phyloP scores from a whole-genome alignment of 2,329 filamentous ascomycete species.

The Colletotrichum trifolii region DNA sequence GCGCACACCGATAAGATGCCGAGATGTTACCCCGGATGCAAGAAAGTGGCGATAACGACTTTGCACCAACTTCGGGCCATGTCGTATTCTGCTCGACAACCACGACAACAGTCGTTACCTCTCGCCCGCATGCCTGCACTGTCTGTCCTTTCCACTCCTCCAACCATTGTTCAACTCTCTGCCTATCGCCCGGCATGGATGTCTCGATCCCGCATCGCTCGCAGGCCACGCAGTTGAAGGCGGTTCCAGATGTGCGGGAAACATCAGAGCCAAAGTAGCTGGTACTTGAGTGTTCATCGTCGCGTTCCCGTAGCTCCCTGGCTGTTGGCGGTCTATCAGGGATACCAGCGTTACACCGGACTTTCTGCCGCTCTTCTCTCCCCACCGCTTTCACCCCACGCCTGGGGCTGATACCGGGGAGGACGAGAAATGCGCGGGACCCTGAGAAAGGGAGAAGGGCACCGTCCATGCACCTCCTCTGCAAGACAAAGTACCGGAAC shows the following conservation, averaged over 20 bases:
- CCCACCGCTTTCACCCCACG: conserved; percentile 36
- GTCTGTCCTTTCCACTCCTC: no score
- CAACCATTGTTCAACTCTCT: no score
- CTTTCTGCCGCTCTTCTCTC: conserved; percentile 31
- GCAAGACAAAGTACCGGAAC: conserved; percentile 25
- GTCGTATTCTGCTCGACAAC: conserved; percentile 1
- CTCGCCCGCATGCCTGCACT: no score
- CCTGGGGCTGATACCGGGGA: conserved; percentile 35
- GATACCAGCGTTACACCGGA: conserved; percentile 11
- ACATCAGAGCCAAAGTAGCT: conserved; percentile 17
- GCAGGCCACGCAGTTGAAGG: neutral
- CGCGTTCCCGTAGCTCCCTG: conserved; percentile 29
- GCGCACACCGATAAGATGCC: conserved; percentile 30
- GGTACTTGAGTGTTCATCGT: conserved; percentile 15
- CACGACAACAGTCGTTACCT: no score
- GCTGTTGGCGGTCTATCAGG: conserved; percentile 26
- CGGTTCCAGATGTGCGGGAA: conserved; percentile 16
- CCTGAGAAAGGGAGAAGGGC: conserved; percentile 28
- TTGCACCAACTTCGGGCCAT: neutral
- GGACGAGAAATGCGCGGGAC: conserved; percentile 31
- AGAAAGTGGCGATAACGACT: conserved; percentile 13
- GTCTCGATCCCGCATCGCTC: no score
- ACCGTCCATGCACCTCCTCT: neutral
- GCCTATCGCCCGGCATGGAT: neutral
- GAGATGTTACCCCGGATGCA: conserved; percentile 31